These are phyloP conservation scores for Salix viminalis DNA, from an alignment of 345 rosid genomes.

Conservation along the genomic window DNA sequence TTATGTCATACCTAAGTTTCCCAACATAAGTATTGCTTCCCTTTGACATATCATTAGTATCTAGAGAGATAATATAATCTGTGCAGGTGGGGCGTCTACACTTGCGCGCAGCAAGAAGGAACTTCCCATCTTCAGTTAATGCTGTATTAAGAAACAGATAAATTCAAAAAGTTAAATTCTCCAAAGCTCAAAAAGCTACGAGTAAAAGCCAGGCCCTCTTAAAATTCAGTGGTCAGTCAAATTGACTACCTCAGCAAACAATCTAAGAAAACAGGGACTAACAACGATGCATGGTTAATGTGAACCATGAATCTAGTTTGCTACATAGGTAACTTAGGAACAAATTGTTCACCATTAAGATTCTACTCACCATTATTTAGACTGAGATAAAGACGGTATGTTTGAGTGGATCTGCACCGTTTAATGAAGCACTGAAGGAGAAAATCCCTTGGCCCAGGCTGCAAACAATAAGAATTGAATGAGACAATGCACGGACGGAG, in stretches of 20 bases:
- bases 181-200: background rate
- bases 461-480: conserved; percentile 9
- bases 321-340: background rate
- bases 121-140: conserved; percentile 25
- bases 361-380: conserved; percentile 26
- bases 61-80: conserved; percentile 27
- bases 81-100: conserved; percentile 32
- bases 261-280: background rate
- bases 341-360: background rate
- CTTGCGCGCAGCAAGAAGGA: conserved; percentile 36
- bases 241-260: background rate
- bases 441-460: conserved; percentile 33
- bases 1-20: conserved; percentile 22
- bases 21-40: conserved; percentile 28
- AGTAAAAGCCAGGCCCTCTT: background rate
- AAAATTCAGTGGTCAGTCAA: background rate
- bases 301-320: background rate
- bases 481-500: background rate
- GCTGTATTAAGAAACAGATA: conserved; percentile 9
- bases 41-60: conserved; percentile 25
- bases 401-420: conserved; percentile 30
- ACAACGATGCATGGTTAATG: background rate
- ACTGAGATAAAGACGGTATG: conserved; percentile 25
- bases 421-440: conserved; percentile 32
- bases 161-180: background rate